These are phyloP conservation scores for Fusarium pseudonygamai DNA, from an alignment of 2,329 filamentous ascomycete species.

Conservation along the genomic window DNA sequence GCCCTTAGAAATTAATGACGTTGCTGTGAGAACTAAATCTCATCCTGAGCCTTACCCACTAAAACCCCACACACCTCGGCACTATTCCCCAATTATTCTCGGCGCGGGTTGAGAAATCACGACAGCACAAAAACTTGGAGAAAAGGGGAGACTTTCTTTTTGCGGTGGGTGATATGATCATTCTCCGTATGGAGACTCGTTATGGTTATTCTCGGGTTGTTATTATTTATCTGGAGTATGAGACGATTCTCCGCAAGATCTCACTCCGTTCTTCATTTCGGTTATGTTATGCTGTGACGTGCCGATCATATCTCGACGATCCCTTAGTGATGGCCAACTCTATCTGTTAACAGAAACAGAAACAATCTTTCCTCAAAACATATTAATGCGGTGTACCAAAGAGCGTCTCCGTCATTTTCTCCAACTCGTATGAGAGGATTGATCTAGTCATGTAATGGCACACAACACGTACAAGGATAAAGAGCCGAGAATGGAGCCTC, in stretches of 20 bases:
- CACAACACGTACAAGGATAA: constrained; percentile 2
- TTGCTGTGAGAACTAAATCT: constrained; percentile 11
- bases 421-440: not conserved
- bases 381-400: not conserved
- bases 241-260: not conserved
- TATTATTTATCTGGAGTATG: not conserved
- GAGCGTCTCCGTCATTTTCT: not conserved
- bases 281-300: too few relatives aligned
- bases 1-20: constrained; percentile 3
- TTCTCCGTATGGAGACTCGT: not conserved
- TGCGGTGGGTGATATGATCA: not conserved
- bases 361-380: not conserved
- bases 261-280: not conserved
- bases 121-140: constrained; percentile 5
- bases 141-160: not conserved
- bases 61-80: constrained; percentile 11
- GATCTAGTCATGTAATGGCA: constrained; percentile 14
- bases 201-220: constrained; percentile 12
- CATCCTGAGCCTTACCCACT: constrained; percentile 7
- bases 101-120: constrained; percentile 4
- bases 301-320: not conserved
- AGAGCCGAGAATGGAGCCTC: constrained; percentile 23
- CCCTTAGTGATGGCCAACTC: not conserved
- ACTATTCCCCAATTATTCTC: constrained; percentile 28
- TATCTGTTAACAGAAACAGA: not conserved